Conservation (phyloP, 2,329 filamentous ascomycete genomes). For the Shiraia bambusicola region DNA sequence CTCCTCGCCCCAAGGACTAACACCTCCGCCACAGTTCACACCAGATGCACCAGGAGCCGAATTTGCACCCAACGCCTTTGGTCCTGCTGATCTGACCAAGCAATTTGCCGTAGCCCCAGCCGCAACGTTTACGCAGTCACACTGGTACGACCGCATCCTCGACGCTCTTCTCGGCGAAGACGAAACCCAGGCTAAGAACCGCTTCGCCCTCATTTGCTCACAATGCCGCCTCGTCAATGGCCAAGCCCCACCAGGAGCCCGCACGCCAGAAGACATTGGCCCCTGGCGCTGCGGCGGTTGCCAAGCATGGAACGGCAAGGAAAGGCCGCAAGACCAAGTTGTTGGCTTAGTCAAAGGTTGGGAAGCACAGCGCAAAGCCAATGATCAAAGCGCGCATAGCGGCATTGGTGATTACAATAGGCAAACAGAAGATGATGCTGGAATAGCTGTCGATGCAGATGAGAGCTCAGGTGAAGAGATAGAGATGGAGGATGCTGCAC, state of each 20-base stretch:
- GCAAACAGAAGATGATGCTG: constrained; percentile 29
- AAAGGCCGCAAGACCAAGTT: constrained; percentile 73
- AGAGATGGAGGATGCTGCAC: not conserved
- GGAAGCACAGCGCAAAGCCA: constrained; percentile 56
- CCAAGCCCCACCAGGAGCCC: constrained; percentile 86
- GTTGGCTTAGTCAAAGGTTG: constrained; percentile 31
- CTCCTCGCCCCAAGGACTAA: constrained; percentile 21
- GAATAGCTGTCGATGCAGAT: constrained; percentile 7
- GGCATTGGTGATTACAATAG: constrained; percentile 23
- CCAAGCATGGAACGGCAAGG: constrained; percentile 75
- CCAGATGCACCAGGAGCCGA: constrained; percentile 53
- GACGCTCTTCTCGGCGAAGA: constrained; percentile 93
- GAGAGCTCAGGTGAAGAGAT: not conserved
- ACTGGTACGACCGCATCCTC: constrained; percentile 94
- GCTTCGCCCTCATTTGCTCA: constrained; percentile 81
- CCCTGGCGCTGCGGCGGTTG: constrained; percentile 89
- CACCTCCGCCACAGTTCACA: constrained; percentile 22
- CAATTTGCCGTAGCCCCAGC: constrained; percentile 42
- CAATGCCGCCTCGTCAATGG: constrained; percentile 89
- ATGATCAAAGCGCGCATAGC: constrained; percentile 8
- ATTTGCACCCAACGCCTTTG: constrained; percentile 73
- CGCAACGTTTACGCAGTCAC: constrained; percentile 48
- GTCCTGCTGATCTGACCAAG: constrained; percentile 24
- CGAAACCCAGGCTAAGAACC: constrained; percentile 87
- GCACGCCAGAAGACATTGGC: constrained; percentile 74